phyloP scores from a whole-genome alignment of 192 early-diverging fungal genomes.

The Entomortierella lignicola region DNA sequence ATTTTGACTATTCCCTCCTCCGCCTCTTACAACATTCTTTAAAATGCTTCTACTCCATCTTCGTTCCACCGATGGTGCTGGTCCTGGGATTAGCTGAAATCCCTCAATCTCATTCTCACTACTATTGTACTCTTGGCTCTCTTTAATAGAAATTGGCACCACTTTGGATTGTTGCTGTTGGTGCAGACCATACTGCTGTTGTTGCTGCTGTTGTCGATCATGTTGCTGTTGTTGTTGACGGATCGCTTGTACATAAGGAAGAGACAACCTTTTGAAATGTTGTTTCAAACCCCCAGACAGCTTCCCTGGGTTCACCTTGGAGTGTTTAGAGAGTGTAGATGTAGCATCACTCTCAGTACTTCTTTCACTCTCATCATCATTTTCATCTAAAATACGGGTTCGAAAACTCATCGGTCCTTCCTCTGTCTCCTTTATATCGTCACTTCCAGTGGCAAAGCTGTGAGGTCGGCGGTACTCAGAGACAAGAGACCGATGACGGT shows the following conservation, averaged over 20 bases:
- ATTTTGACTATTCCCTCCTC: background rate
- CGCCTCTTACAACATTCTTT: slow-evolving; percentile 12
- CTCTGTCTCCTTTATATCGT: background rate
- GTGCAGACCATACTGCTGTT: background rate
- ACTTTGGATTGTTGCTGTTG: background rate
- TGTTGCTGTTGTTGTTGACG: slow-evolving; percentile 30
- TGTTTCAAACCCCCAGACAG: slow-evolving; percentile 14
- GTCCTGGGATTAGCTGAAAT: slow-evolving; percentile 3
- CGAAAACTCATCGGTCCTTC: background rate
- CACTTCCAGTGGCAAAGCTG: slow-evolving; percentile 2
- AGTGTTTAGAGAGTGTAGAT: background rate
- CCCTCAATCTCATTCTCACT: background rate
- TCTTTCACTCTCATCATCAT: slow-evolving; percentile 3
- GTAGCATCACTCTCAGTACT: background rate
- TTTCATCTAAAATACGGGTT: slow-evolving; percentile 13
- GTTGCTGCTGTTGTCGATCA: slow-evolving; percentile 1
- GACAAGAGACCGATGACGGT: background rate
- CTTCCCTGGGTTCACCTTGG: background rate
- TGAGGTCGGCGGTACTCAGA: slow-evolving; percentile 26
- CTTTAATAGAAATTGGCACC: background rate
- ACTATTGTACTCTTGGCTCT: background rate
- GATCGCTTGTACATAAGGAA: slow-evolving; percentile 36
- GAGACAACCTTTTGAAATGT: slow-evolving; percentile 18
- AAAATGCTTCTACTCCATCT: slow-evolving; percentile 30
- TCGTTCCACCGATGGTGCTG: slow-evolving; percentile 4